Base-by-base conservation (phyloP, 148 eudicot species). In the Rhododendron ferrugineum region DNA sequence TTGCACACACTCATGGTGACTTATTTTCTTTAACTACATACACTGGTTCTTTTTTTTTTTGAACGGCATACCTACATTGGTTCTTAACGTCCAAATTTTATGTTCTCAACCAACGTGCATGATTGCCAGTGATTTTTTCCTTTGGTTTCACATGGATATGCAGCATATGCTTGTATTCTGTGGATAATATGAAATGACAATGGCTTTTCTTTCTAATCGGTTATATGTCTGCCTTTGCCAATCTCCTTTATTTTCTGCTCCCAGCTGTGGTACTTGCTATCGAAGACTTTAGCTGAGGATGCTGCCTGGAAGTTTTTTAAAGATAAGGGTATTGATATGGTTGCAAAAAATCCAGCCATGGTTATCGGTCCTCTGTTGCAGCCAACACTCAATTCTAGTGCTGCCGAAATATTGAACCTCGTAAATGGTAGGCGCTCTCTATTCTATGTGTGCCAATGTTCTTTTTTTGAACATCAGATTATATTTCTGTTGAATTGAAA, bases 281-380 rank as follows among this genome's bases (percentile, higher is more conserved):
- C 93, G 11, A 92, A 92, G 82, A 91, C 90, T 36, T 83, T 92
- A 82, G 94, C 92, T 30, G 94, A 92, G 84, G 92, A 92, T 28
- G 92, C 92, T 84, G 93, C 94, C 11, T 90, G 92, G 92, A 89
- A 90, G 36, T 92, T 88, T 81, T 88, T 70, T 52, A 88, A 88
- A 81, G 93, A 90, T 46, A 90, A 86, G 52, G 89, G 87, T 54
- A 81, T 92, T 18, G 91, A 92, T 84, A 86, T 90, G 92, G 93
- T 92, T 23, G 62, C 89, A n/a, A 83, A 90, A 36, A 88, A 90
- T 78, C 92, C 94, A 36, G 87, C 88, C 36, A 81, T 90, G 87
- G 92, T 89, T 46, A 85, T 90, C 37, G 92, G 94, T 54, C 58
- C 58, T 54, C 58, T 16, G 58, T 15, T 54, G 58, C 58, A 54